Evolutionary conservation across 2,329 filamentous ascomycete genomes (phyloP).

Genomic region (Colletotrichum horii): DNA sequence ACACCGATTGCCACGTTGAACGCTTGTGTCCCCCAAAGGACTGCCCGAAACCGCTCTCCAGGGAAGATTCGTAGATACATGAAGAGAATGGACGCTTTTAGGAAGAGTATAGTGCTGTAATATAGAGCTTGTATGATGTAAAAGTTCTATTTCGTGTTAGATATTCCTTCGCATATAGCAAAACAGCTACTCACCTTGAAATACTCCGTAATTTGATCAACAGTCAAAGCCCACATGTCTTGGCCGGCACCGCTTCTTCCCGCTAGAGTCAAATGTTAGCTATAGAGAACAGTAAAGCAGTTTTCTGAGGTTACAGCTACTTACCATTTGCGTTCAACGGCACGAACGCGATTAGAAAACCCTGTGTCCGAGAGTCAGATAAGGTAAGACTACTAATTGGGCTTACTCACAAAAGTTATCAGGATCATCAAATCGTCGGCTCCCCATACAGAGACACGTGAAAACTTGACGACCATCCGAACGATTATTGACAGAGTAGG

Average conservation of each 20-base stretch:
- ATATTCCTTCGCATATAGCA: neutral
- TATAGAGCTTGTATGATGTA: conserved; percentile 40
- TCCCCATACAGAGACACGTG: neutral
- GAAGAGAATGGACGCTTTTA: conserved; percentile 38
- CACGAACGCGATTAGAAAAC: neutral
- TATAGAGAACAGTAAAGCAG: too few species aligned
- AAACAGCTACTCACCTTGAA: neutral
- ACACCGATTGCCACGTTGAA: conserved; percentile 7
- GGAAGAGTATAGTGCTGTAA: conserved; percentile 32
- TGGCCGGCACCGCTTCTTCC: neutral
- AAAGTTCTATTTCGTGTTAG: conserved; percentile 27
- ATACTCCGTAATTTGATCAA: neutral
- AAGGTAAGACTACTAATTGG: too few species aligned
- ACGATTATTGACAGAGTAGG: neutral
- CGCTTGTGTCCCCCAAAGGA: conserved; percentile 22
- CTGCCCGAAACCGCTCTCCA: conserved; percentile 23
- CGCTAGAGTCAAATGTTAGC: neutral
- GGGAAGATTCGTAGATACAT: conserved; percentile 42
- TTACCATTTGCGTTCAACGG: neutral
- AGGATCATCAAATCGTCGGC: neutral
- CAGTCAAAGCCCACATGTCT: neutral
- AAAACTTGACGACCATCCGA: neutral
- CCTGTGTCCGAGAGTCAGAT: neutral
- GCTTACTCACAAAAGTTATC: neutral
- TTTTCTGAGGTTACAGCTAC: neutral